A percentile compares a stretch with the other conserved stretches of the same genome.
These are phyloP conservation scores for Hypoxylon sp. DNA, from an alignment of 2,329 filamentous ascomycete species.

Conservation along the genomic window DNA sequence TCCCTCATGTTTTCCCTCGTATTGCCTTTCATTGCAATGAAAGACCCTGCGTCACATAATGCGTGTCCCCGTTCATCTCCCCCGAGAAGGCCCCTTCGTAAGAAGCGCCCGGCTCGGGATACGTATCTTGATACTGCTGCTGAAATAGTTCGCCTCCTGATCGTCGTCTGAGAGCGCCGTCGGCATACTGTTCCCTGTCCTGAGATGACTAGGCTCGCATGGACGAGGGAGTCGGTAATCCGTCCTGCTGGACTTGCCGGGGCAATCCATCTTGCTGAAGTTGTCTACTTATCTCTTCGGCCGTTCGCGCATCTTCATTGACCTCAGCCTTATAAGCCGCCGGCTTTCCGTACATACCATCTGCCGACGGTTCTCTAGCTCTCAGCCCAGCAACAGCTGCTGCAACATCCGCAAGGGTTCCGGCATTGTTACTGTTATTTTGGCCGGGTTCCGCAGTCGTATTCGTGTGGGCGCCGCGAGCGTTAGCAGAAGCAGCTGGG, in stretches of 20 bases:
- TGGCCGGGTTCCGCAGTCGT: constrained; percentile 32
- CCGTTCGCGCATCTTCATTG: constrained; percentile 54
- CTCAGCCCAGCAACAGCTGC: constrained; percentile 46
- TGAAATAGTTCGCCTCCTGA: not conserved
- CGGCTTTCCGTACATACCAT: constrained; percentile 41
- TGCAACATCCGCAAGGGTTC: constrained; percentile 48
- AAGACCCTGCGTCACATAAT: not conserved
- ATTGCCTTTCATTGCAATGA: too few species aligned
- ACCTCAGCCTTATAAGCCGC: constrained; percentile 52
- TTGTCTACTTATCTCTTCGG: constrained; percentile 65
- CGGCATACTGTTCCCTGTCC: constrained; percentile 5
- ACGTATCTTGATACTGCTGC: constrained; percentile 5
- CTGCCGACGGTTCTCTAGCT: constrained; percentile 41
- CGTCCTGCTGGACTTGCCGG: too few species aligned
- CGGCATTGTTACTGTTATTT: constrained; percentile 41
- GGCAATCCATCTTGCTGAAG: constrained; percentile 54
- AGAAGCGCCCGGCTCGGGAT: constrained; percentile 1
- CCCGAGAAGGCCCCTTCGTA: not conserved
- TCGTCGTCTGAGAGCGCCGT: not conserved
- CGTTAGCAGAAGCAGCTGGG: constrained; percentile 35
- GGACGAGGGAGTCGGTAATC: constrained; percentile 45
- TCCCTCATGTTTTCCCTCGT: too few species aligned
- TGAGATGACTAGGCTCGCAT: constrained; percentile 40
- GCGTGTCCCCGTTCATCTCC: not conserved
- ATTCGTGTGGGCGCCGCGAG: constrained; percentile 39